Evolutionary conservation across 2,329 filamentous ascomycete genomes (phyloP).

Genomic region (Botryosphaeria dothidea): DNA sequence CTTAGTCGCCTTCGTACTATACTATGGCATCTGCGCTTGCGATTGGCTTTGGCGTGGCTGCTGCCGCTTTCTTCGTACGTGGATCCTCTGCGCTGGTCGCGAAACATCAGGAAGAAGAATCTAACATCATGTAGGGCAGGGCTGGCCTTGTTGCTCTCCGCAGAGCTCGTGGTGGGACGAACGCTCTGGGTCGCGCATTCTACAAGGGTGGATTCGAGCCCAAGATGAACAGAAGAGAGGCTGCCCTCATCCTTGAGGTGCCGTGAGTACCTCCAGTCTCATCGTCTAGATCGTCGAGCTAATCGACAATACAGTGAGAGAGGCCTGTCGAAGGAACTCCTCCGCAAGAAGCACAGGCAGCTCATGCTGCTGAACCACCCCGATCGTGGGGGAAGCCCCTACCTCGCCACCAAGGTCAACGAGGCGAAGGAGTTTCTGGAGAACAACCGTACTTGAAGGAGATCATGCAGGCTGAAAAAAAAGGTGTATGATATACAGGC

Average conservation of each 20-base stretch:
- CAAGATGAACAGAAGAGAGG: constrained; percentile 91
- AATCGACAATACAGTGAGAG: constrained; percentile 65
- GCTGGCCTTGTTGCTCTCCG: constrained; percentile 88
- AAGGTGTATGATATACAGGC: constrained; percentile 4
- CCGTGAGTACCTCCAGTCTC: constrained; percentile 59
- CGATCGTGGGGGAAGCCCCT: constrained; percentile 94
- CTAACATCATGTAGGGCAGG: constrained; percentile 65
- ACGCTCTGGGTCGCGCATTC: constrained; percentile 83
- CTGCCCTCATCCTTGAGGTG: constrained; percentile 84
- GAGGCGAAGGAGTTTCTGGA: constrained; percentile 97
- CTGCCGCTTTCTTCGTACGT: constrained; percentile 65
- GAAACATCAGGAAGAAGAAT: constrained; percentile 3
- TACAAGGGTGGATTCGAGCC: constrained; percentile 99
- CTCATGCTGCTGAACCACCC: constrained; percentile 98
- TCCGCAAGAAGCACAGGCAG: constrained; percentile 91
- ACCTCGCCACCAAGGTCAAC: constrained; percentile 96
- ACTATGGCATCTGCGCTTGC: constrained; percentile 61
- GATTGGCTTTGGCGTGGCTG: constrained; percentile 62
- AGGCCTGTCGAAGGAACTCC: constrained; percentile 83
- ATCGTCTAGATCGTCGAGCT: not conserved
- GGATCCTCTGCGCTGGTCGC: not conserved
- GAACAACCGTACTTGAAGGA: constrained; percentile 50
- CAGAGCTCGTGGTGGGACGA: constrained; percentile 67
- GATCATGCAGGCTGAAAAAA: not conserved
- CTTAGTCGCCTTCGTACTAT: not conserved